Percentiles rank a stretch among this genome's conserved stretches.
These are phyloP conservation scores for Fusarium fujikuroi DNA, from an alignment of 2,329 filamentous ascomycete genomes.

Conservation along the genomic window DNA sequence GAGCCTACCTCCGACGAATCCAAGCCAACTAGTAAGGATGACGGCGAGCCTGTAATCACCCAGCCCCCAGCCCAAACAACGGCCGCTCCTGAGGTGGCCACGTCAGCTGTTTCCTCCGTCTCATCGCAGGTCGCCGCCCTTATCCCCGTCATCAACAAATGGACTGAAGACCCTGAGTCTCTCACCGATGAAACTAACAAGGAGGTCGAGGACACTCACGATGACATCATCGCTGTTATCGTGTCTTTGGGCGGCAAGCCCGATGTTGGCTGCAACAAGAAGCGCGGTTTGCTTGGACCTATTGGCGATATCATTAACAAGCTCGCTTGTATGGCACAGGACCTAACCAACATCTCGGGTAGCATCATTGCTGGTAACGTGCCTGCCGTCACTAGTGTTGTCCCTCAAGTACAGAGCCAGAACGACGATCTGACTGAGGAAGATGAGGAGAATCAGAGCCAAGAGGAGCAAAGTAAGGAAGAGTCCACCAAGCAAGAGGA, in stretches of 20 bases:
- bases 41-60: constrained; percentile 7
- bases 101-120: constrained; percentile 24
- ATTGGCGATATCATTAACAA: constrained; percentile 29
- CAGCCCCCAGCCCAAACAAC: constrained; percentile 22
- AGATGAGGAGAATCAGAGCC: constrained; percentile 2
- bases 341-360: constrained; percentile 14
- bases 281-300: constrained; percentile 22
- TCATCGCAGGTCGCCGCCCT: constrained; percentile 25
- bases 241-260: constrained; percentile 21
- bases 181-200: constrained; percentile 32
- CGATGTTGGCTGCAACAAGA: constrained; percentile 19
- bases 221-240: constrained; percentile 16
- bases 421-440: constrained; percentile 26
- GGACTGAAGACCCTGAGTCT: constrained; percentile 16
- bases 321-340: constrained; percentile 23
- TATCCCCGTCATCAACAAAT: constrained; percentile 30
- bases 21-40: not conserved
- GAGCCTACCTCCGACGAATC: not conserved
- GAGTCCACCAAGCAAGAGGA: constrained; percentile 22
- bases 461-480: constrained; percentile 20
- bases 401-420: constrained; percentile 2
- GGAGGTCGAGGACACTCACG: constrained; percentile 18
- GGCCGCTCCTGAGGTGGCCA: constrained; percentile 15
- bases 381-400: constrained; percentile 10
- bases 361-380: constrained; percentile 20